Evolutionary conservation across 1,284 basidiomycete genomes (phyloP).

Genomic region (Ganoderma multipileum): DNA sequence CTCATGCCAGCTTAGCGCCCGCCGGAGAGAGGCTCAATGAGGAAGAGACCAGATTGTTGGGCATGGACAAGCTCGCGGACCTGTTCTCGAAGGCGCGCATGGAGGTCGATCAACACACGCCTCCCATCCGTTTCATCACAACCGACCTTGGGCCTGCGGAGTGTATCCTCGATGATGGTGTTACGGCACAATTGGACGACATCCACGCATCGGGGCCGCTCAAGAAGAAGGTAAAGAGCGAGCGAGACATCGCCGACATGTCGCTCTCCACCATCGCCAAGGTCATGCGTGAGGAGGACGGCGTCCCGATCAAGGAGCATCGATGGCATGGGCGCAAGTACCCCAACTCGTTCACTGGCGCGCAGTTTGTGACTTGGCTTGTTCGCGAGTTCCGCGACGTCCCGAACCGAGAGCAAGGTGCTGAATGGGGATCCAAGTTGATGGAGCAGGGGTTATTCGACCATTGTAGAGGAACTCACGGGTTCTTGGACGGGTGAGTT

Average conservation of each 20-base stretch:
- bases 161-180: slow-evolving; percentile 78
- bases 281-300: slow-evolving; percentile 81
- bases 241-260: slow-evolving; percentile 73
- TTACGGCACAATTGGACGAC: slow-evolving; percentile 82
- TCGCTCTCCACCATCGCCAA: slow-evolving; percentile 68
- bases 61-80: slow-evolving; percentile 92
- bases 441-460: slow-evolving; percentile 84
- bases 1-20: slow-evolving; percentile 59
- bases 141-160: slow-evolving; percentile 85
- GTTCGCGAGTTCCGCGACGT: slow-evolving; percentile 87
- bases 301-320: slow-evolving; percentile 78
- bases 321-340: slow-evolving; percentile 77
- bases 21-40: slow-evolving; percentile 79
- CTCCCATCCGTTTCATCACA: slow-evolving; percentile 73
- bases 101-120: slow-evolving; percentile 62
- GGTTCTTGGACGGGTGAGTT: slow-evolving; percentile 84
- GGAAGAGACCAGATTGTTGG: slow-evolving; percentile 88
- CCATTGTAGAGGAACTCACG: slow-evolving; percentile 80
- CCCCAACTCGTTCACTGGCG: slow-evolving; percentile 84
- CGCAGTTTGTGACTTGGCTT: slow-evolving; percentile 88
- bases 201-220: slow-evolving; percentile 78
- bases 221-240: slow-evolving; percentile 79
- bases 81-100: slow-evolving; percentile 81
- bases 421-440: slow-evolving; percentile 80
- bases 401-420: slow-evolving; percentile 76